phyloP scores from a whole-genome alignment of 331 rosid genomes.

The Telfairia occidentalis region DNA sequence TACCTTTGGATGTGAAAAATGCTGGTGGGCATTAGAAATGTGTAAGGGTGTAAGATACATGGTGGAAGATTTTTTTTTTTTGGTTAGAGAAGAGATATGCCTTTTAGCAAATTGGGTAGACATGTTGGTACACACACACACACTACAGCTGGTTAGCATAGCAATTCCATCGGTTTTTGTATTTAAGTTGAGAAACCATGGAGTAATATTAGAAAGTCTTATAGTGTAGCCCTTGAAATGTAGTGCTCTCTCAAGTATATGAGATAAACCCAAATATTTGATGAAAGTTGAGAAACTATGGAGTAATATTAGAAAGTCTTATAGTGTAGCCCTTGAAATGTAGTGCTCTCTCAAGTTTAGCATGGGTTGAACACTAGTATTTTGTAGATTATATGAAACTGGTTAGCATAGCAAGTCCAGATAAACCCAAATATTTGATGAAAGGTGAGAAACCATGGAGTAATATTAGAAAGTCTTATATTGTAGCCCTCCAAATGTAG shows the following conservation, averaged over 20 bases:
- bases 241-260: too few species aligned
- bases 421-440: not conserved
- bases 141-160: too few species aligned
- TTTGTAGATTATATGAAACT: too few species aligned
- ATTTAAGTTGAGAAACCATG: not conserved
- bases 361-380: too few species aligned
- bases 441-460: not conserved
- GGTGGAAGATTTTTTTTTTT: not conserved
- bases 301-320: not conserved
- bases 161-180: not conserved
- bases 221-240: too few species aligned
- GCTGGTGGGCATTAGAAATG: not conserved
- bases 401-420: too few species aligned
- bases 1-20: not conserved
- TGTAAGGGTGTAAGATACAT: not conserved
- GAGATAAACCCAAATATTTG: not conserved
- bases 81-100: not conserved
- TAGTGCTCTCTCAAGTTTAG: too few species aligned
- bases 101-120: not conserved
- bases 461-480: not conserved
- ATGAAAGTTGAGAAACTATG: not conserved
- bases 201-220: not conserved
- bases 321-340: too few species aligned
- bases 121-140: too few species aligned
- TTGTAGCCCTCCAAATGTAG: too few species aligned